A percentile compares a stretch with the other conserved stretches of the same genome.
Conservation (phyloP, 352 stramenopile genomes). For the Phytopythium oedochilum region DNA sequence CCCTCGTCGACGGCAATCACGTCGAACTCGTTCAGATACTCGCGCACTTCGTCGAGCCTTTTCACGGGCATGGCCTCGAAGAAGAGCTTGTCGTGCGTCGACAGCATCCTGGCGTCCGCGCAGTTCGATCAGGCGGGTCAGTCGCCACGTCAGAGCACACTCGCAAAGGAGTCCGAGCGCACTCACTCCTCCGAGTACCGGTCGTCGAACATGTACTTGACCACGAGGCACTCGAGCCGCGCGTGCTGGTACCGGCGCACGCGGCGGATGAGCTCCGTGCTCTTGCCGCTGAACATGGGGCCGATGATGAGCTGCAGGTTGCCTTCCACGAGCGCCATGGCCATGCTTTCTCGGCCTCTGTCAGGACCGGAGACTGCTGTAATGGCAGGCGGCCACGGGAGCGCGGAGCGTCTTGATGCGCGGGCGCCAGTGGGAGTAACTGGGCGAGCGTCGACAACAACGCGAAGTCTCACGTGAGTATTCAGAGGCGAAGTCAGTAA, state of each 20-base stretch:
- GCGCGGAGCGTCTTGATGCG: background rate
- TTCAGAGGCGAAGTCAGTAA: no score
- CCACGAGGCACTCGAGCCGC: slow-evolving; percentile 70
- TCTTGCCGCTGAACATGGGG: slow-evolving; percentile 88
- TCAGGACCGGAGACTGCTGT: background rate
- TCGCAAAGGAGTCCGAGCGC: background rate
- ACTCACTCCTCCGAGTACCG: slow-evolving; percentile 72
- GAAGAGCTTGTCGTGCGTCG: slow-evolving; percentile 75
- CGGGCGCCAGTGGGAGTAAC: background rate
- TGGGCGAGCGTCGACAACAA: slow-evolving; percentile 1
- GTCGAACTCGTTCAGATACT: slow-evolving; percentile 59
- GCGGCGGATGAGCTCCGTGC: slow-evolving; percentile 81
- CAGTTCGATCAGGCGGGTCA: no score
- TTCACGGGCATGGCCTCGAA: slow-evolving; percentile 63
- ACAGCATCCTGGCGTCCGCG: slow-evolving; percentile 37
- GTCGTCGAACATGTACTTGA: slow-evolving; percentile 80
- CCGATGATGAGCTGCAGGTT: slow-evolving; percentile 82
- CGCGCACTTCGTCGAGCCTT: slow-evolving; percentile 45
- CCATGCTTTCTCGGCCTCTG: background rate
- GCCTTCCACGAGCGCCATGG: slow-evolving; percentile 22
- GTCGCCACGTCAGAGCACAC: background rate
- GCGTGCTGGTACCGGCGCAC: slow-evolving; percentile 78
- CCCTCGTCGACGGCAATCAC: slow-evolving; percentile 86
- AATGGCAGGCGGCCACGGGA: background rate
- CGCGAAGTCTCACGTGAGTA: background rate